phyloP scores from a whole-genome alignment of 805 yeast genomes.

The Schwanniomyces pseudopolymorphus region DNA sequence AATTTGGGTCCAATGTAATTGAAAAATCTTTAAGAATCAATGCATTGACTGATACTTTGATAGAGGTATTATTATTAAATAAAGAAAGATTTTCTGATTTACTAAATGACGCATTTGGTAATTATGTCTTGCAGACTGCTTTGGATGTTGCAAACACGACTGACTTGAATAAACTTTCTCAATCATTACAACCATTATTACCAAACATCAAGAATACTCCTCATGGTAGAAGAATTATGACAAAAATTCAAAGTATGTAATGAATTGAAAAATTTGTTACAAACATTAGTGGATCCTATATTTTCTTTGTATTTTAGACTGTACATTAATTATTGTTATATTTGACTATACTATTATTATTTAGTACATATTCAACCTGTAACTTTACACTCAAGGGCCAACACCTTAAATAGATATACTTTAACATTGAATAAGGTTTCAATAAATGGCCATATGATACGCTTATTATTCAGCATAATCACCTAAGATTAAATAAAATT shows the following conservation, averaged over 20 bases:
- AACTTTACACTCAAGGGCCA: too few species aligned
- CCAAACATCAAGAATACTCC: conserved; percentile 85
- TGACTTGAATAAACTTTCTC: conserved; percentile 56
- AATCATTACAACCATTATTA: conserved; percentile 67
- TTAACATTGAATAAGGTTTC: too few species aligned
- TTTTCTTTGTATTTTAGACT: conserved; percentile 7
- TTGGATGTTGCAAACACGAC: conserved; percentile 53
- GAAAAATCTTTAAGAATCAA: conserved; percentile 54
- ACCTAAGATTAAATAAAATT: too few species aligned
- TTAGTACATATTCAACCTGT: too few species aligned
- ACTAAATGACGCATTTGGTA: conserved; percentile 59
- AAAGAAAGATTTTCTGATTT: conserved; percentile 37
- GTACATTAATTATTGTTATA: conserved; percentile 5
- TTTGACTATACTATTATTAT: background rate
- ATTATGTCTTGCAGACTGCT: conserved; percentile 59
- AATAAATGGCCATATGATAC: too few species aligned
- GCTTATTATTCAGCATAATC: too few species aligned
- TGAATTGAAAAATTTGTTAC: background rate
- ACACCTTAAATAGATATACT: too few species aligned
- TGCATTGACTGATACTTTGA: conserved; percentile 45
- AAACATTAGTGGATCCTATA: background rate
- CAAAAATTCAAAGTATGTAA: conserved; percentile 46
- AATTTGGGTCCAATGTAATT: conserved; percentile 60
- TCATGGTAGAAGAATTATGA: conserved; percentile 90
- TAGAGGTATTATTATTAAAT: conserved; percentile 41